These are phyloP conservation scores for Mycena galopus DNA, from an alignment of 768 basidiomycete species.

Conservation along the genomic window DNA sequence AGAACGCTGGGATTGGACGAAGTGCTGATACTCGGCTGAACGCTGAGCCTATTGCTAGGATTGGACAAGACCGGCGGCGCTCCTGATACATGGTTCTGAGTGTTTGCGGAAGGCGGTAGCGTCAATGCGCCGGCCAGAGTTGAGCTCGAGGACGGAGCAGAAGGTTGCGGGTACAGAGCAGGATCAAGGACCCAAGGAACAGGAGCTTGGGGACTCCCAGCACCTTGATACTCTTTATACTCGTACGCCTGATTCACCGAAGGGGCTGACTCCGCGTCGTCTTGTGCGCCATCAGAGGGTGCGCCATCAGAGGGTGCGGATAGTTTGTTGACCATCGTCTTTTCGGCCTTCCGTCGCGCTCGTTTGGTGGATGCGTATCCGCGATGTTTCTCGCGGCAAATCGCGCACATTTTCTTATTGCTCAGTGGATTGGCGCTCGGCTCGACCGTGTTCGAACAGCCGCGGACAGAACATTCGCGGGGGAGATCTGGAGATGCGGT, in stretches of 20 bases:
- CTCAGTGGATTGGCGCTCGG: constrained; percentile 28
- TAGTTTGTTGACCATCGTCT: constrained; percentile 48
- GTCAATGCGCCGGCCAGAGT: constrained; percentile 65
- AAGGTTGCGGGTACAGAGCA: constrained; percentile 47
- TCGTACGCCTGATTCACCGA: constrained; percentile 1
- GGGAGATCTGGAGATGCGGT: background rate
- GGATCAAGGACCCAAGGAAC: constrained; percentile 28
- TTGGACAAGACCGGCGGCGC: background rate
- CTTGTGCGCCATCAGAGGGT: background rate
- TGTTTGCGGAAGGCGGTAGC: constrained; percentile 35
- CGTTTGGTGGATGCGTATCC: constrained; percentile 66
- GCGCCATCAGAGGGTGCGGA: background rate
- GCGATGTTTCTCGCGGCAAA: constrained; percentile 63
- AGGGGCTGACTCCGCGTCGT: background rate
- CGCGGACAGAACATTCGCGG: constrained; percentile 58
- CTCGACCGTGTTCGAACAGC: constrained; percentile 53
- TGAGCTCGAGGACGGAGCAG: constrained; percentile 51
- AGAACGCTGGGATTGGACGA: background rate
- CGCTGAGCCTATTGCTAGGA: no score
- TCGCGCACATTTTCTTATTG: constrained; percentile 65
- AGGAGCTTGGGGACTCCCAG: background rate
- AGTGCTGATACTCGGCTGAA: background rate
- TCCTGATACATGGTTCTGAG: background rate
- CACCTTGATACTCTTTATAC: background rate
- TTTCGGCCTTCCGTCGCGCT: constrained; percentile 64